Evolutionary conservation across 495 filamentous ascomycete genomes (phyloP), one percentile per base, ranked within the genome.

Genomic region (Paragyromitra xinjiangensis): DNA sequence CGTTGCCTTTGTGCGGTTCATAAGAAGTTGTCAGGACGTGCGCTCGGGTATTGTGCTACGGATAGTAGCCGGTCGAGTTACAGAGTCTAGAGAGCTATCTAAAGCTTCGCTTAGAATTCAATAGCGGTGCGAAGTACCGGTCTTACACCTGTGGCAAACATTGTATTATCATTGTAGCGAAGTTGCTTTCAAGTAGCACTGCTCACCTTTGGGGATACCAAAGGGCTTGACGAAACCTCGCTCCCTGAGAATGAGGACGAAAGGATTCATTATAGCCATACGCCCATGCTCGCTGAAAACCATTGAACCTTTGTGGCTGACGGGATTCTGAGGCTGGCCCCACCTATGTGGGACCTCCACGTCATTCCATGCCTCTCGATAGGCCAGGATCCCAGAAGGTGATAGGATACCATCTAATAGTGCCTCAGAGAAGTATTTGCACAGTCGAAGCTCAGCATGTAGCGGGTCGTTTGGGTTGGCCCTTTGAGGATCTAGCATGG

Each of bases 271-370:
- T 7, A 68, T 68, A 0, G 50, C 51, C 22, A 69, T 24, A 0
- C 7, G 19, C 3, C 51, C 51, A 19, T 69, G 66, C 6, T 68
- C 65, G 56, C 51, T 68, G 7, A 68, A 68, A 26, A 69, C 51
- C 34, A 69, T 69, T 0, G 51, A 69, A 3, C 65, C 65, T 14
- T 56, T 42, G 39, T 42, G 51, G 14, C 29, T 40, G 22, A 68
- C 65, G 0, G 65, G 66, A 9, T n/a, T 69, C 44, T 69, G 66
- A 9, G 66, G 66, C n/a, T 58, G 66, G 3, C 66, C 51, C 51
- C 37, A 69, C 14, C 37, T 26, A 7, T 69, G 58, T 0, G 37
- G 66, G 6, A 59, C 34, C 6, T 58, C 50, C 0, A 59, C 50
- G 0, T 9, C 1, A 3, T 69, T 24, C 37, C n/a, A 69, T 0